phyloP scores from a whole-genome alignment of 208 protist genomes.

The Sergeia podlipaevii region DNA sequence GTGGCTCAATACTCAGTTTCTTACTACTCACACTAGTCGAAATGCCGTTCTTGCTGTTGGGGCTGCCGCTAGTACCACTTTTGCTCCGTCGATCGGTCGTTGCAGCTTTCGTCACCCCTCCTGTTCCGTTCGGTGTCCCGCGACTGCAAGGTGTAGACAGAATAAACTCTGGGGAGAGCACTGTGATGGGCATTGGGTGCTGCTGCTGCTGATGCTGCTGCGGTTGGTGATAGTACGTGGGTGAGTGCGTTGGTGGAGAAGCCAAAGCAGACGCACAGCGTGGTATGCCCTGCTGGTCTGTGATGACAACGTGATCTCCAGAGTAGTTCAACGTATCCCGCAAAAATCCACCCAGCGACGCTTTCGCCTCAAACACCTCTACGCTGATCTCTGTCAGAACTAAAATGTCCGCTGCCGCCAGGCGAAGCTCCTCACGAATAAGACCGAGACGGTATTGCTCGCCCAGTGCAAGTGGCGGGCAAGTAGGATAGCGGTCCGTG shows the following conservation, averaged over 20 bases:
- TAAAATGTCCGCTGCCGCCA: conserved; percentile 55
- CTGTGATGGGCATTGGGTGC: not conserved
- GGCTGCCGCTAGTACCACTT: too few species aligned
- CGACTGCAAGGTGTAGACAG: too few species aligned
- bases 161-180: too few species aligned
- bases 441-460: conserved; percentile 73
- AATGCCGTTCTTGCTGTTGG: too few species aligned
- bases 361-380: conserved; percentile 41
- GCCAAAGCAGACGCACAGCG: conserved; percentile 11
- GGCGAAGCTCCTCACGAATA: conserved; percentile 53
- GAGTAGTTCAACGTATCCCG: conserved; percentile 33
- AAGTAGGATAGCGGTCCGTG: conserved; percentile 70
- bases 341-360: conserved; percentile 51
- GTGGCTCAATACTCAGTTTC: too few species aligned
- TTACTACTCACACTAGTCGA: too few species aligned
- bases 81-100: too few species aligned
- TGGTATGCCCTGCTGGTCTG: conserved; percentile 42
- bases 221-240: too few species aligned
- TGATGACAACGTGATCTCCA: conserved; percentile 75
- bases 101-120: too few species aligned
- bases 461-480: conserved; percentile 48
- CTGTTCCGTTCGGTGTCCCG: too few species aligned
- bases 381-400: conserved; percentile 77
- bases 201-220: not conserved
- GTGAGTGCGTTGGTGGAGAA: not conserved